phyloP scores from a whole-genome alignment of 2,329 filamentous ascomycete species.

The Mycosphaerella sp. region DNA sequence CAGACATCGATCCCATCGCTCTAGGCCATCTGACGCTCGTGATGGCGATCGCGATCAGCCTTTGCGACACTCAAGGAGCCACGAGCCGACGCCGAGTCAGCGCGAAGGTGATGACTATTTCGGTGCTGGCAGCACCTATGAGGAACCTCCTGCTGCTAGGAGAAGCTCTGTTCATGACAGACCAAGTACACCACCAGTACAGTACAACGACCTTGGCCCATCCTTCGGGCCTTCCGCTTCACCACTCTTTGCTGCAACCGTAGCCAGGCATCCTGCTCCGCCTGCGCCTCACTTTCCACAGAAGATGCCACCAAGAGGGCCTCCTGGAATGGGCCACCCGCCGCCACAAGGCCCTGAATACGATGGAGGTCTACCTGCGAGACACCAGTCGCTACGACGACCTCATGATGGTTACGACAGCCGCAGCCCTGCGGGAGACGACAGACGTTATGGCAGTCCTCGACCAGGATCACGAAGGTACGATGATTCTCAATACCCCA shows the following conservation, averaged over 20 bases:
- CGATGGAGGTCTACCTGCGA: conserved; percentile 15
- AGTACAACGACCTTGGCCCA: conserved; percentile 22
- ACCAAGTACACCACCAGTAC: conserved; percentile 19
- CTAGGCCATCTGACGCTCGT: conserved; percentile 14
- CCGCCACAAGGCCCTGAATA: conserved; percentile 10
- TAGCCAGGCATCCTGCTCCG: conserved; percentile 18
- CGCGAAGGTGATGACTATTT: conserved; percentile 28
- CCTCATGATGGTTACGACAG: conserved; percentile 16
- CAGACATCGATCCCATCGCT: conserved; percentile 14
- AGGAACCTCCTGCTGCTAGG: conserved; percentile 13
- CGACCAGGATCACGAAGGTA: conserved; percentile 10
- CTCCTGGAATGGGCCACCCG: conserved; percentile 2
- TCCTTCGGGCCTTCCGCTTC: conserved; percentile 42
- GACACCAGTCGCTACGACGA: conserved; percentile 18
- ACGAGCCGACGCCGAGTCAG: conserved; percentile 37
- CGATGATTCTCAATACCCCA: conserved; percentile 9
- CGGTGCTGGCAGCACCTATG: conserved; percentile 12
- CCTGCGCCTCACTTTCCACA: conserved; percentile 12
- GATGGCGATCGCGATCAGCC: conserved; percentile 23
- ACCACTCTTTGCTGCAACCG: conserved; percentile 40
- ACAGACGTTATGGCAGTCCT: conserved; percentile 13
- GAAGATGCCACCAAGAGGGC: conserved; percentile 4
- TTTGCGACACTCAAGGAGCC: conserved; percentile 39
- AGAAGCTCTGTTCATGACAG: conserved; percentile 21
- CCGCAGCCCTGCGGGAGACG: conserved; percentile 16